phyloP scores from a whole-genome alignment of 2,329 filamentous ascomycete species.

The Ophiostoma tasmaniense region DNA sequence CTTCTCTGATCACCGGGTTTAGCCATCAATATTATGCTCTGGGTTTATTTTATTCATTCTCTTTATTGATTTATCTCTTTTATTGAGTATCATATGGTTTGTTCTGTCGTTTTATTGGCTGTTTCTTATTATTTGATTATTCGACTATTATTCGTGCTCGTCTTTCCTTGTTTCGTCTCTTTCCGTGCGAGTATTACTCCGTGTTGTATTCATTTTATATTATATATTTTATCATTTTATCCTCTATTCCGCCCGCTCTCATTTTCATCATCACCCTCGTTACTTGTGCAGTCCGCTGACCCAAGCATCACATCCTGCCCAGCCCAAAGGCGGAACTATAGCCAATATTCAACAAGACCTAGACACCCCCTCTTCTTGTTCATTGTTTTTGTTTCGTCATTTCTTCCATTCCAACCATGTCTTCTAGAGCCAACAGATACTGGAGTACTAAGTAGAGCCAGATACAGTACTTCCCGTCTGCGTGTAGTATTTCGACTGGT shows the following conservation, averaged over 20 bases:
- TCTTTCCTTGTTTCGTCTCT: background rate
- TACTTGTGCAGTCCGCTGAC: background rate
- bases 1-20: background rate
- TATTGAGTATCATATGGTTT: background rate
- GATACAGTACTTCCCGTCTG: background rate
- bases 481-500: background rate
- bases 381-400: background rate
- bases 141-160: background rate
- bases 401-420: background rate
- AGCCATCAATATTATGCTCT: background rate
- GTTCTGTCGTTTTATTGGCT: background rate
- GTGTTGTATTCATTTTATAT: background rate
- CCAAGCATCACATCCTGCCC: constrained; percentile 2
- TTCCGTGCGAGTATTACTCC: constrained; percentile 2
- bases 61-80: background rate
- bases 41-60: background rate
- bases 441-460: background rate
- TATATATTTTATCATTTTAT: background rate
- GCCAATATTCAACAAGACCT: constrained; percentile 11
- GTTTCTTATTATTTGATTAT: constrained; percentile 6
- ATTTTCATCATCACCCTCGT: background rate
- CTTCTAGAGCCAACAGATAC: background rate
- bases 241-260: background rate
- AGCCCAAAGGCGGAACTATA: background rate
- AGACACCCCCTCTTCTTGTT: background rate